phyloP scores from a whole-genome alignment of 2,329 filamentous ascomycete genomes.

The Cyanodermella asteris region DNA sequence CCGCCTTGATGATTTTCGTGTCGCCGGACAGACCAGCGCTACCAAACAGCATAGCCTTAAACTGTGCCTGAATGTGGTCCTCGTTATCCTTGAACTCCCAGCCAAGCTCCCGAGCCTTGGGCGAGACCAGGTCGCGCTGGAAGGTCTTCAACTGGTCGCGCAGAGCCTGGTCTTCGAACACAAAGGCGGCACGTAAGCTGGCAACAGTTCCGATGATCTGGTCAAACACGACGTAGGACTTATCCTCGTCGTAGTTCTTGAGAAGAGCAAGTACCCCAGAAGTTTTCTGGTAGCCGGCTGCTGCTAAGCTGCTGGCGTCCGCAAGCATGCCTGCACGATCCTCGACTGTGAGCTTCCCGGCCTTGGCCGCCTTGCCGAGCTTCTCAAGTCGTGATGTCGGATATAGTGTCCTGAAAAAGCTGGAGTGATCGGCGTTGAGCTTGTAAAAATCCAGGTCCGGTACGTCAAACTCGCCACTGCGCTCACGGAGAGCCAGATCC shows the following conservation, averaged over 20 bases:
- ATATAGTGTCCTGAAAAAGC: slow-evolving; percentile 81
- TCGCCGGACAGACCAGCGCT: slow-evolving; percentile 65
- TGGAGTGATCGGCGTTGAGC: slow-evolving; percentile 84
- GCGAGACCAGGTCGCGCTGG: slow-evolving; percentile 53
- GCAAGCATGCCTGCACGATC: slow-evolving; percentile 89
- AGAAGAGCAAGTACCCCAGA: slow-evolving; percentile 70
- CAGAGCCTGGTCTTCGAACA: slow-evolving; percentile 54
- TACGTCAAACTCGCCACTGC: slow-evolving; percentile 59
- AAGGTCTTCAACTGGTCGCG: slow-evolving; percentile 64
- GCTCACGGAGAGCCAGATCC: slow-evolving; percentile 45
- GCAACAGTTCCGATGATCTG: slow-evolving; percentile 65
- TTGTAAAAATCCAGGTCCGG: slow-evolving; percentile 79
- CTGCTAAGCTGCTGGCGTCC: slow-evolving; percentile 72
- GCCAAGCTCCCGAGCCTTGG: slow-evolving; percentile 66
- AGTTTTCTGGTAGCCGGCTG: slow-evolving; percentile 83
- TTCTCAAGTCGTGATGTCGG: slow-evolving; percentile 63
- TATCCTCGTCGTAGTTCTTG: slow-evolving; percentile 60
- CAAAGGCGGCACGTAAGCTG: slow-evolving; percentile 65
- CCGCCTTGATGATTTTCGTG: slow-evolving; percentile 51
- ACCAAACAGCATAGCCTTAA: slow-evolving; percentile 81
- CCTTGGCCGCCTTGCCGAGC: slow-evolving; percentile 66
- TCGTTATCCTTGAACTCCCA: slow-evolving; percentile 74
- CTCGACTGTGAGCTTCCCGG: slow-evolving; percentile 61
- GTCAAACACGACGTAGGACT: slow-evolving; percentile 86
- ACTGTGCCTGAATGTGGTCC: slow-evolving; percentile 78